Conservation (phyloP, 805 yeast species). For the Starmerella powellii region DNA sequence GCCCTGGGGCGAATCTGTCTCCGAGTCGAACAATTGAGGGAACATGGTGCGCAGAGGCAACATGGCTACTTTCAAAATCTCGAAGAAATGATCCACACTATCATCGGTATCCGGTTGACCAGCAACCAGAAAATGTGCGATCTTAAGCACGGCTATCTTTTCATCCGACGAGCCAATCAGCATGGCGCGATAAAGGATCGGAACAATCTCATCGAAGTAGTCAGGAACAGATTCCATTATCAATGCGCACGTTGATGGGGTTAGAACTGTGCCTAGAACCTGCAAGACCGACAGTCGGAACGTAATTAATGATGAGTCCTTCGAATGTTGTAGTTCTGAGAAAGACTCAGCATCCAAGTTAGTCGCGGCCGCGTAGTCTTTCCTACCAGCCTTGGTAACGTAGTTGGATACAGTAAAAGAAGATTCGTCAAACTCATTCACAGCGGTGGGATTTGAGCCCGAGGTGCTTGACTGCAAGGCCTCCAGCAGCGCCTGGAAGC, state of each 20-base stretch:
- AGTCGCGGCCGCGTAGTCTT: too few species aligned
- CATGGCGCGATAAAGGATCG: constrained; percentile 59
- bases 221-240: constrained; percentile 29
- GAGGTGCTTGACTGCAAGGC: constrained; percentile 13
- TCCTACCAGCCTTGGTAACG: too few species aligned
- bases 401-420: too few species aligned
- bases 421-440: too few species aligned
- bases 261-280: constrained; percentile 46
- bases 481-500: constrained; percentile 60
- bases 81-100: constrained; percentile 71
- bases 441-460: too few species aligned
- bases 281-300: constrained; percentile 31
- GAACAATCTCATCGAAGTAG: constrained; percentile 57
- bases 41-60: constrained; percentile 47
- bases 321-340: too few species aligned
- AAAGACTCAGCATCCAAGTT: too few species aligned
- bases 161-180: constrained; percentile 42
- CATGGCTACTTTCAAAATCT: constrained; percentile 57
- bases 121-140: constrained; percentile 45
- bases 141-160: constrained; percentile 39
- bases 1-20: too few species aligned
- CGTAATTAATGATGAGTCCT: constrained; percentile 13
- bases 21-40: constrained; percentile 44
- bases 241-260: constrained; percentile 43
- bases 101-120: constrained; percentile 35